Evolutionary conservation across 2,329 filamentous ascomycete species (phyloP), one percentile per base, ranked within the genome.

Genomic region (Diaporthe destruens): DNA sequence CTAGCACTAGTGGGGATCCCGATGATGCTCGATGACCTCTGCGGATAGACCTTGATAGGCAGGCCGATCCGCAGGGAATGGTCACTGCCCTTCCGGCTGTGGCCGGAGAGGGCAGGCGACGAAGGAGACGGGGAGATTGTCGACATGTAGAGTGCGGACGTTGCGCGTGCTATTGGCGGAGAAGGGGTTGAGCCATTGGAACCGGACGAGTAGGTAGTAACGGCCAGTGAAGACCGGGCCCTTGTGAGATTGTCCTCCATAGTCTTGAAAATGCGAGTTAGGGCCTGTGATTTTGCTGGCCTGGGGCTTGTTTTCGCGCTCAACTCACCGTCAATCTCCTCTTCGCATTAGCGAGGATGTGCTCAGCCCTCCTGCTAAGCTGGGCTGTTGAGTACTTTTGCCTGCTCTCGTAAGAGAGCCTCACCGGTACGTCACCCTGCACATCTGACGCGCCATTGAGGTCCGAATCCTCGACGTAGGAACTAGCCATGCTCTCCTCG

Each of bases 291-390:
- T 3, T 25, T 23, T 6, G 47, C 49, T 54, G 23, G 32, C 16
- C 20, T 3, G 23, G 29, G 36, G 36, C 54, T 51, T 56, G 7
- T 3, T 16, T 14, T 11, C 14, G 23, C 57, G n/a, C 18, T n/a
- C 25, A n/a, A 83, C 93, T 81, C 87, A 97, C 94, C 79, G 94
- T 96, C 74, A 98, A 86, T 77, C 95, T 89, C 80, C 91, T 92
- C 84, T 98, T 98, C 42, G 96, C 96, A 82, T 97, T 98, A 71
- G 95, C 94, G 71, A 98, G 87, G 79, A 98, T 98, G 79, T 95
- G 87, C 80, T 98, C 95, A 1, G 95, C 95, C 77, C 94, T 90
- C 76, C 92, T 91, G 80, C 94, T 96, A 75, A 97, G 84, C 32
- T 93, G 91, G 20, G 88, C 91, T 63, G 93, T 94, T 4, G 94